These are phyloP conservation scores for Scheffersomyces lignicola DNA, from an alignment of 1,139 yeast genomes.

Conservation along the genomic window DNA sequence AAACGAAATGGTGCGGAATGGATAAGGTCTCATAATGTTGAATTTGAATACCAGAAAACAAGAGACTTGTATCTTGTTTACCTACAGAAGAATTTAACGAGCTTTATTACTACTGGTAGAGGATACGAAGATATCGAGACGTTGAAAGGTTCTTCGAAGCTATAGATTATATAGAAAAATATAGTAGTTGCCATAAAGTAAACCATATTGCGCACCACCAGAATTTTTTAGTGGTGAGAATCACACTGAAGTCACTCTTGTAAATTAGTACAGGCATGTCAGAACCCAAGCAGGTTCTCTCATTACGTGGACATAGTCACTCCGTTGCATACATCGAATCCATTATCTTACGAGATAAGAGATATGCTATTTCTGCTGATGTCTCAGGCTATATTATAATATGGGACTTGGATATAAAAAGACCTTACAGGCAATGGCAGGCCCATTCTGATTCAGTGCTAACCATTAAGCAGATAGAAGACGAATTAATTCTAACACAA, in stretches of 20 bases:
- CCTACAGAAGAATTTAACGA: constrained; percentile 4
- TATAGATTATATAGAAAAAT: neutral
- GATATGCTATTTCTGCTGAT: constrained; percentile 7
- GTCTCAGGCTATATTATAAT: constrained; percentile 43
- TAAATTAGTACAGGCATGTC: no score
- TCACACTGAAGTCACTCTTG: no score
- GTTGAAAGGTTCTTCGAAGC: neutral
- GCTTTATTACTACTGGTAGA: neutral
- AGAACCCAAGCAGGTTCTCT: neutral
- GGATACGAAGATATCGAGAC: neutral
- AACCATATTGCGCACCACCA: no score
- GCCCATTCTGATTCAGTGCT: constrained; percentile 51
- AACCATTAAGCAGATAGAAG: constrained; percentile 35
- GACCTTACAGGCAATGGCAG: constrained; percentile 48
- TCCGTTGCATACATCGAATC: neutral
- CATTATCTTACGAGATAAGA: neutral
- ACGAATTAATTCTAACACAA: constrained; percentile 47
- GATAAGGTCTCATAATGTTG: constrained; percentile 14
- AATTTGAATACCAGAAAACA: constrained; percentile 12
- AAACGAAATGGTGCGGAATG: constrained; percentile 10
- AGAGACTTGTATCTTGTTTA: constrained; percentile 11
- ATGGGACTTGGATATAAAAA: constrained; percentile 49
- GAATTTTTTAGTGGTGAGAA: no score
- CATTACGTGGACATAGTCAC: constrained; percentile 1
- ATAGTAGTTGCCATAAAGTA: no score